Percentiles rank a stretch among this genome's conserved stretches.
Evolutionary conservation across 495 filamentous ascomycete genomes (phyloP).

Genomic region (Neurospora africana): DNA sequence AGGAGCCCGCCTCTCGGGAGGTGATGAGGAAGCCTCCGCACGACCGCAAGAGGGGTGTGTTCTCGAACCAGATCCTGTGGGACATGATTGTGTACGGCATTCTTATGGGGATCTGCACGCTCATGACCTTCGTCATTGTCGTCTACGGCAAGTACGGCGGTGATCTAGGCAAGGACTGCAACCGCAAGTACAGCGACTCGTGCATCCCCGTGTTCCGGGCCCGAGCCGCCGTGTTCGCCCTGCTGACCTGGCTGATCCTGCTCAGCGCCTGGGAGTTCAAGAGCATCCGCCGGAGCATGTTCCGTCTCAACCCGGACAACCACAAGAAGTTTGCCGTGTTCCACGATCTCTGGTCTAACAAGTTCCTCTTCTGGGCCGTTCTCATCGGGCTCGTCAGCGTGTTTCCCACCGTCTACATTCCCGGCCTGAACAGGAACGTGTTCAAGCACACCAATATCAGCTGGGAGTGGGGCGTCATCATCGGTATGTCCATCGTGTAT

Average conservation of each 20-base stretch:
- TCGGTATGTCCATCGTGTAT: conserved; percentile 51
- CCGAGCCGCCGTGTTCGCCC: conserved; percentile 65
- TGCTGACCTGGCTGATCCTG: conserved; percentile 63
- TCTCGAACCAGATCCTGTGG: conserved; percentile 55
- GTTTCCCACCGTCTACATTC: conserved; percentile 67
- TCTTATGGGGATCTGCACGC: conserved; percentile 56
- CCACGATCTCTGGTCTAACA: conserved; percentile 57
- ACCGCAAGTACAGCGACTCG: conserved; percentile 39
- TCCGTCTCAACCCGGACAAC: conserved; percentile 52
- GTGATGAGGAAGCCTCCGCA: conserved; percentile 65
- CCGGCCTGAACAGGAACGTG: conserved; percentile 53
- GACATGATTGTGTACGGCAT: conserved; percentile 68
- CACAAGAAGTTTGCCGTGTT: conserved; percentile 43
- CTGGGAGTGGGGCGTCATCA: conserved; percentile 62
- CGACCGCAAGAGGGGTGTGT: conserved; percentile 54
- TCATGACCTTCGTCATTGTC: conserved; percentile 58
- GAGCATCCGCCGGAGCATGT: conserved; percentile 56
- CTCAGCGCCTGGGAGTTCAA: conserved; percentile 71
- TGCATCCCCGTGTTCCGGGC: conserved; percentile 65
- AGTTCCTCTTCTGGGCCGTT: conserved; percentile 66
- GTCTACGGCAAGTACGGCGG: conserved; percentile 50
- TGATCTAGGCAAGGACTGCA: conserved; percentile 56
- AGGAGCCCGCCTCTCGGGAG: conserved; percentile 55
- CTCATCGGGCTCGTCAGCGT: conserved; percentile 54
- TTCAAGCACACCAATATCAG: conserved; percentile 66